A percentile compares a stretch with the other conserved stretches of the same genome.
Conservation (phyloP, 1,284 basidiomycete species). For the Sphagnurus paluster region DNA sequence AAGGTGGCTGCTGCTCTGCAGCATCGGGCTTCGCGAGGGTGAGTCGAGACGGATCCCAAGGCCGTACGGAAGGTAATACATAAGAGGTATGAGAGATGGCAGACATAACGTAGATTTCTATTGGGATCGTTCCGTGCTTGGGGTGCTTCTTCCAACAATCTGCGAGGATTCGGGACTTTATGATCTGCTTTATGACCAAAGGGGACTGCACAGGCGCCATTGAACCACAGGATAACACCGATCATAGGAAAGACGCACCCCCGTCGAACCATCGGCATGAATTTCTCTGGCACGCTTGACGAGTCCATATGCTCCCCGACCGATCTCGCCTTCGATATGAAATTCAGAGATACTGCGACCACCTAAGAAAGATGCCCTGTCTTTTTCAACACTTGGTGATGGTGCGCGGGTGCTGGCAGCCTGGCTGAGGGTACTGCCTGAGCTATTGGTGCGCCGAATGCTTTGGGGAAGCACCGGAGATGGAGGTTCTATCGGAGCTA, state of each 20-base stretch:
- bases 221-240: constrained; percentile 13
- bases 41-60: constrained; percentile 76
- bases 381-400: constrained; percentile 50
- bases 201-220: constrained; percentile 47
- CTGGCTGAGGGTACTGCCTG: constrained; percentile 60
- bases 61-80: constrained; percentile 67
- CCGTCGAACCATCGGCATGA: constrained; percentile 71
- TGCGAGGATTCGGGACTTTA: constrained; percentile 96
- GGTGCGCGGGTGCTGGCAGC: constrained; percentile 62
- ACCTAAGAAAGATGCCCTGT: constrained; percentile 51
- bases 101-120: constrained; percentile 98
- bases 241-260: constrained; percentile 56
- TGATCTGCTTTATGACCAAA: constrained; percentile 96
- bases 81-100: constrained; percentile 79
- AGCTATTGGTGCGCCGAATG: constrained; percentile 59
- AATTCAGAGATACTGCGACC: constrained; percentile 75
- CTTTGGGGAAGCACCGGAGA: constrained; percentile 59
- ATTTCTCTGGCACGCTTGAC: constrained; percentile 90
- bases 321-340: constrained; percentile 84
- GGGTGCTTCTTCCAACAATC: constrained; percentile 99
- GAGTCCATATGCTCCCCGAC: constrained; percentile 95
- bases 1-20: constrained; percentile 15
- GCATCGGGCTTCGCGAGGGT: constrained; percentile 16
- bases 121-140: constrained; percentile 93
- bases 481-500: constrained; percentile 69